phyloP scores from a whole-genome alignment of 1,284 basidiomycete species.

The Ustilago esculenta region DNA sequence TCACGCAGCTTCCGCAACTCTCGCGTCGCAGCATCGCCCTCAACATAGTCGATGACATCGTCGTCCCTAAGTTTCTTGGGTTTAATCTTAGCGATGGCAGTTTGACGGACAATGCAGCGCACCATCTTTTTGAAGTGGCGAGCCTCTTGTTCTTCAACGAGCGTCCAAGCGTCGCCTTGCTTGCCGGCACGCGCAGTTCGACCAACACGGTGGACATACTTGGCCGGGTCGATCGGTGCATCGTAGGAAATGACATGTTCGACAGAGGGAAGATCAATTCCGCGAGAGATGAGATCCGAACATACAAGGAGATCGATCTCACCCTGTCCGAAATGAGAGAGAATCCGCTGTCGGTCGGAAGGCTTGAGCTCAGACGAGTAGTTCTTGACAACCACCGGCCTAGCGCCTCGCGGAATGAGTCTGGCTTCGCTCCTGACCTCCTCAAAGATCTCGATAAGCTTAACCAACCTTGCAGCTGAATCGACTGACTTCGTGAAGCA shows the following conservation, averaged over 20 bases:
- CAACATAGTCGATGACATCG: constrained; percentile 21
- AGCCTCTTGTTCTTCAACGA: constrained; percentile 91
- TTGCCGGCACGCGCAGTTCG: constrained; percentile 91
- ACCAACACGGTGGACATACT: constrained; percentile 96
- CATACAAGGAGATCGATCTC: constrained; percentile 88
- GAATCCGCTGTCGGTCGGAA: constrained; percentile 78
- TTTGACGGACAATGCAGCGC: constrained; percentile 30
- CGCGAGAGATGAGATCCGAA: constrained; percentile 93
- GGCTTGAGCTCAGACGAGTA: constrained; percentile 88
- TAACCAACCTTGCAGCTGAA: constrained; percentile 83
- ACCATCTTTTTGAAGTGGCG: constrained; percentile 50
- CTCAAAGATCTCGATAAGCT: constrained; percentile 84
- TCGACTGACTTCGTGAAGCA: constrained; percentile 97
- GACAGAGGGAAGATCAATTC: constrained; percentile 93
- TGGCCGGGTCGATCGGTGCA: constrained; percentile 92
- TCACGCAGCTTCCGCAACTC: constrained; percentile 28
- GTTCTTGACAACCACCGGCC: constrained; percentile 66
- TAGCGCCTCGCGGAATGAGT: constrained; percentile 33
- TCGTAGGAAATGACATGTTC: constrained; percentile 94
- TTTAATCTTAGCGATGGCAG: constrained; percentile 44
- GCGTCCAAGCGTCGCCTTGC: constrained; percentile 86
- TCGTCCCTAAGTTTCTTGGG: constrained; percentile 27
- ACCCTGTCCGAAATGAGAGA: constrained; percentile 82
- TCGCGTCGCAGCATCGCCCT: constrained; percentile 25
- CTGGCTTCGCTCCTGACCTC: constrained; percentile 36